Base-by-base conservation (phyloP, 148 eudicot species). In the Spergularia bocconei region DNA sequence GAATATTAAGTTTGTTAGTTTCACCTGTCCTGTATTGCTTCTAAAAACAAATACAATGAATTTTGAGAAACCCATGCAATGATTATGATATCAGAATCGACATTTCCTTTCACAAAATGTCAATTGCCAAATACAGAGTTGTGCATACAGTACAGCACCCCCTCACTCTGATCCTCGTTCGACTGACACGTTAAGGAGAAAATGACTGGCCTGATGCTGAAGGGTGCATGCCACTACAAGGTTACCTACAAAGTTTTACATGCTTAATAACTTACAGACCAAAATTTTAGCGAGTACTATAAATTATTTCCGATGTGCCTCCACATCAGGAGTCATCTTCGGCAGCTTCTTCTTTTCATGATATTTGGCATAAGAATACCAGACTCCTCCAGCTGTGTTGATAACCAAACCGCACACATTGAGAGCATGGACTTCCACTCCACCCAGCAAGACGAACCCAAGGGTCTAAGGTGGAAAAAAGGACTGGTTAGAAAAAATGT, bases 331-430 rank as follows among this genome's bases (percentile, higher is more conserved):
- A 20, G 71, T 70, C 48, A 79, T 38, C 85, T 79, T 89, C 4
- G 85, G 87, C 23, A 81, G 85, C 82, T 55, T 87, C 81, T 76
- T 86, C 87, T 91, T 93, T 69, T 91, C 91, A 73, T 82, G 86
- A 80, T 90, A 94, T 79, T 91, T 94, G 69, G 98, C 93, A 41
- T 75, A 84, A 11, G 98, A 88, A 78, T 94, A 94, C 98, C 96
- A 94, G 50, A 94, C 79, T 9, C 98, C 98, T 33, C 98, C 97
- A 0, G 87, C 91, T 6, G 97, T 94, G 85, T 92, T 94, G 82
- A 94, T 92, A 5, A 81, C 82, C 64, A 94, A 70, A 76, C 98
- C 98, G 11, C 83, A 81, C 62, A 94, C 90, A 71, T 94, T 92
- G 82, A 94, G 74, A 16, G 86, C 97, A 78, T 92, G 96, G 7